Evolutionary conservation across 1,284 basidiomycete species (phyloP).

Genomic region (Mycosarcoma mackinlayi): DNA sequence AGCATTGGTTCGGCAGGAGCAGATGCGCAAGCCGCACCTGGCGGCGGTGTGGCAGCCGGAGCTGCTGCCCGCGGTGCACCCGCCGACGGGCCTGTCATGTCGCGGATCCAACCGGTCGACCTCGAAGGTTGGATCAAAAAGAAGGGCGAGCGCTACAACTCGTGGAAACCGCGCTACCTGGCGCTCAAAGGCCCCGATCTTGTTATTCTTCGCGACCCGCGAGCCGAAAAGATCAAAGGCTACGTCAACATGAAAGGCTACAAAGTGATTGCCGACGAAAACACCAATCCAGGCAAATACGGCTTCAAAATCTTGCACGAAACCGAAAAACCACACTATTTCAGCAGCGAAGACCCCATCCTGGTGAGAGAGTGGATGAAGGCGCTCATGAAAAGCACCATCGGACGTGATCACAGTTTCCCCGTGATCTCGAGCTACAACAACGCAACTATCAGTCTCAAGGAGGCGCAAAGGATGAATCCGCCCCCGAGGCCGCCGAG

Average conservation of each 20-base stretch:
- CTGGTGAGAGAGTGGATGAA: slow-evolving; percentile 98
- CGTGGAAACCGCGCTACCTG: slow-evolving; percentile 92
- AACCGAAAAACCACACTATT: slow-evolving; percentile 85
- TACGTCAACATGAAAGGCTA: slow-evolving; percentile 92
- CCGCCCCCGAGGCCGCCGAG: slow-evolving; percentile 93
- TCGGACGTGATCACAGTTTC: slow-evolving; percentile 74
- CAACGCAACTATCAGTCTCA: slow-evolving; percentile 93
- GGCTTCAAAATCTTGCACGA: slow-evolving; percentile 96
- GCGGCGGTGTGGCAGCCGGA: slow-evolving; percentile 42
- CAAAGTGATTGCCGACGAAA: slow-evolving; percentile 92
- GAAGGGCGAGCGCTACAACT: slow-evolving; percentile 90
- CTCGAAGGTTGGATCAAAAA: slow-evolving; percentile 87
- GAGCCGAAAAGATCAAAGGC: slow-evolving; percentile 80
- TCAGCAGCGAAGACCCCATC: slow-evolving; percentile 87
- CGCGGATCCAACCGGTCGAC: slow-evolving; percentile 64
- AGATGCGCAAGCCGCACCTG: slow-evolving; percentile 41
- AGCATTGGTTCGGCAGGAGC: slow-evolving; percentile 30
- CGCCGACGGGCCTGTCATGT: slow-evolving; percentile 54
- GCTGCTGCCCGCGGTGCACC: not conserved
- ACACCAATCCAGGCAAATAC: slow-evolving; percentile 88
- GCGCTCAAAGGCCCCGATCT: slow-evolving; percentile 86
- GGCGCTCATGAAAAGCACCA: slow-evolving; percentile 98
- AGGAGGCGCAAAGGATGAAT: slow-evolving; percentile 94
- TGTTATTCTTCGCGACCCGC: slow-evolving; percentile 57
- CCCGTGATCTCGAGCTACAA: slow-evolving; percentile 97